phyloP scores from a whole-genome alignment of 225 moss, liverwort and hornwort genomes.

The Antitrichia curtipendula region DNA sequence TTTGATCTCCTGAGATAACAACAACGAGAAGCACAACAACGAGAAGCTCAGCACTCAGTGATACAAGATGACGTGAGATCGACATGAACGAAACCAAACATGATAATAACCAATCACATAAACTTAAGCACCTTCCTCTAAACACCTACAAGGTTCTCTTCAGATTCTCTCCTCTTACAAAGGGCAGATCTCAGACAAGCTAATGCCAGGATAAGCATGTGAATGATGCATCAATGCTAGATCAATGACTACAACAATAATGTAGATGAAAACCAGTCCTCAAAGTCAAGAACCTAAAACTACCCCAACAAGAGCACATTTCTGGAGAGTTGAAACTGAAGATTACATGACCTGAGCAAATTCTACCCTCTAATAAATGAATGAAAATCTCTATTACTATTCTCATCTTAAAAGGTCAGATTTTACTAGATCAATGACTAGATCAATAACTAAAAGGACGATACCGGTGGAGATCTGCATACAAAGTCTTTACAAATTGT shows the following conservation, averaged over 20 bases:
- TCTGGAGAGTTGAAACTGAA: not conserved
- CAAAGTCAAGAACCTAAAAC: not conserved
- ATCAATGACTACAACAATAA: not conserved
- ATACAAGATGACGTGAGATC: not conserved
- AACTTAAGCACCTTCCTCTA: not conserved
- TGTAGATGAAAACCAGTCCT: not conserved
- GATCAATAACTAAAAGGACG: not conserved
- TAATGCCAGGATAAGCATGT: not conserved
- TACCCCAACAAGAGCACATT: not conserved
- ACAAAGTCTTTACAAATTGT: not conserved
- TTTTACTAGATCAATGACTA: not conserved
- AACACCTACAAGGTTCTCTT: not conserved
- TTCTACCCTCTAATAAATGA: not conserved
- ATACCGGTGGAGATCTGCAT: not conserved
- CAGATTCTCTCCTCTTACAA: not conserved
- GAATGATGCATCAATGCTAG: not conserved
- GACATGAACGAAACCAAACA: not conserved
- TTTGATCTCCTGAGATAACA: constrained; percentile 19
- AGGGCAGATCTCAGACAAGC: not conserved
- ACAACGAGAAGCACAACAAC: not conserved
- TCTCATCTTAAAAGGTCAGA: not conserved
- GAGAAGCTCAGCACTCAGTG: not conserved
- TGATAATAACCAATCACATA: not conserved
- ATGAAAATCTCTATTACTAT: not conserved
- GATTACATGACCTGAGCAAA: not conserved